Evolutionary conservation across 2,329 filamentous ascomycete species (phyloP), one percentile per base, ranked within the genome.

Genomic region (Paracoccidioides brasiliensis): DNA sequence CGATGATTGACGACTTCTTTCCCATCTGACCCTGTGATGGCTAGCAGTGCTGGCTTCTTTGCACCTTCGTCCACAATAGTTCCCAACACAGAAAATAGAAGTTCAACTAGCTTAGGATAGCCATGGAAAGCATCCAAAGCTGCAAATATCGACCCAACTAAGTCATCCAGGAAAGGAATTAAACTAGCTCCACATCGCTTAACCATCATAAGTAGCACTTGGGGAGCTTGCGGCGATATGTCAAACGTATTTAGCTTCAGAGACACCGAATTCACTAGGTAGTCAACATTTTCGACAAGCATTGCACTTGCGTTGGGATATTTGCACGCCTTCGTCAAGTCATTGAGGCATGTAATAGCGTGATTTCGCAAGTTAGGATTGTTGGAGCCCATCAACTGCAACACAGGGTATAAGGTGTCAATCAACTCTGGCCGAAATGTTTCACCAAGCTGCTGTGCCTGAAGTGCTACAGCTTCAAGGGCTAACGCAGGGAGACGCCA

Each of bases 91-190:
- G 80, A 76, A 67, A 97, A 98, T 5, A 98, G 75, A 48, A 84
- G 80, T 66, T 95, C 89, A 0, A 95, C 90, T 56, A 98, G 83
- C 15, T 79, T 73, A 0, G 89, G 84, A 67, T 98, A 97, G 1
- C 93, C 93, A 64, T 98, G 93, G 64, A 93, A 98, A 64, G 89
- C 88, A 62, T 96, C 90, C n/a, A 98, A 74, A 0, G 90, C 89
- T 0, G 87, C 86, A 68, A 98, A 97, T 42, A 98, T 89, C 0
- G 88, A 91, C 4, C 84, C 86, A 3, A 97, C 83, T 0, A 95
- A 81, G 66, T 98, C 93, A 65, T 97, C 91, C 1, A 98, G 75
- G 65, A 90, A 96, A 0, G 90, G 90, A 9, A 98, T 77, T 28
- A 98, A 70, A 6, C 78, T 78, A 1, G 90, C 83, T 0, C 93